These are phyloP conservation scores for Dothideomycetidae sp. DNA, from an alignment of 2,329 filamentous ascomycete species.

Conservation along the genomic window DNA sequence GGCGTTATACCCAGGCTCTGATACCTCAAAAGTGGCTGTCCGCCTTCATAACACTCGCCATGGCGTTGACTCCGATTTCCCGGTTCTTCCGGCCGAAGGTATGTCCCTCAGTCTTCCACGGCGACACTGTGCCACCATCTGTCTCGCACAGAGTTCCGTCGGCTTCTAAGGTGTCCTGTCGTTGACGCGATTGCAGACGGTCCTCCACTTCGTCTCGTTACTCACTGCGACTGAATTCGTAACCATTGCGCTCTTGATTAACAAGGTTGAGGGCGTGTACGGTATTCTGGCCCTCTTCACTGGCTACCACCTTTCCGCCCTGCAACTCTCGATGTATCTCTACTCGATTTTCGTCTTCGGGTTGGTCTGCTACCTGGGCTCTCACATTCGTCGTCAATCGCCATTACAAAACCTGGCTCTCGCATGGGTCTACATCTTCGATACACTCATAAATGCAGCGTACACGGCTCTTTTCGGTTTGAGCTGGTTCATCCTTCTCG, in stretches of 20 bases:
- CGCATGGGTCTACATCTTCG: conserved; percentile 72
- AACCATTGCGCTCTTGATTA: conserved; percentile 68
- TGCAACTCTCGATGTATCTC: conserved; percentile 83
- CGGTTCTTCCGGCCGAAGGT: conserved; percentile 9
- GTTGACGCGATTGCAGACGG: conserved; percentile 45
- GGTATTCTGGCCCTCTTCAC: conserved; percentile 80
- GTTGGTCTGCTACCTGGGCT: conserved; percentile 54
- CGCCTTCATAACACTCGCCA: no score
- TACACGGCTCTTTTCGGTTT: conserved; percentile 74
- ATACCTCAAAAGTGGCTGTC: no score
- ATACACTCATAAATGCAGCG: conserved; percentile 64
- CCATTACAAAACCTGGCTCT: conserved; percentile 69
- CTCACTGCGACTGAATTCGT: conserved; percentile 79
- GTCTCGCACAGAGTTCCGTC: neutral
- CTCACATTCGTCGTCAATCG: conserved; percentile 64
- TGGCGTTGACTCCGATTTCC: neutral
- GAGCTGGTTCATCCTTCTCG: conserved; percentile 72
- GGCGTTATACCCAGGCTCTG: no score
- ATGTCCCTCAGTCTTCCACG: conserved; percentile 4
- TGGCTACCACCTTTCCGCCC: conserved; percentile 64
- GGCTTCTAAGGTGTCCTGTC: neutral
- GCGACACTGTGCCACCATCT: conserved; percentile 1
- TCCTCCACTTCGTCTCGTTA: conserved; percentile 73
- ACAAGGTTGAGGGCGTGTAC: conserved; percentile 84
- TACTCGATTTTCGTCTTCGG: conserved; percentile 64